A percentile compares a stretch with the other conserved stretches of the same genome.
Conservation (phyloP, 371 early-diverging fungal species). For the Circinella minor region DNA sequence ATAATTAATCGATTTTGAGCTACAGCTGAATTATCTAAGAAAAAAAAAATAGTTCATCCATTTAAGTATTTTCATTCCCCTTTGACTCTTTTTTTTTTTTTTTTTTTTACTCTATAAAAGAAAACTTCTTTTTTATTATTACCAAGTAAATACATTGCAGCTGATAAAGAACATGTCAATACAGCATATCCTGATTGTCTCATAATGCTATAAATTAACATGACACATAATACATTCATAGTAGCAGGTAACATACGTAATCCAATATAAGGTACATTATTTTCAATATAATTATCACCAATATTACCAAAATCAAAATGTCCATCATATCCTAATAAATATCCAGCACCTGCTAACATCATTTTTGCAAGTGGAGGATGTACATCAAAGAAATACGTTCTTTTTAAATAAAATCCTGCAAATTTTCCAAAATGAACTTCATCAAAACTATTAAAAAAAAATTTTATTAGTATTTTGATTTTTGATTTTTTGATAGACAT, state of each 20-base stretch:
- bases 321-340: slow-evolving; percentile 91
- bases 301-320: slow-evolving; percentile 93
- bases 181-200: slow-evolving; percentile 86
- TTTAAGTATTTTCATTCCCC: neutral
- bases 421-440: slow-evolving; percentile 99
- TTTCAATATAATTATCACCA: slow-evolving; percentile 85
- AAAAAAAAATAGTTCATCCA: no score
- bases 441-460: slow-evolving; percentile 55
- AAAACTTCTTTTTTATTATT: neutral
- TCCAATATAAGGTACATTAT: slow-evolving; percentile 90
- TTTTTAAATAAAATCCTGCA: slow-evolving; percentile 91
- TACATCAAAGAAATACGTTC: slow-evolving; percentile 99
- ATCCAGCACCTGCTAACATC: slow-evolving; percentile 87
- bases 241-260: slow-evolving; percentile 83
- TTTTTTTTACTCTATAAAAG: neutral
- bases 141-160: slow-evolving; percentile 85
- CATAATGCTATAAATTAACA: slow-evolving; percentile 85
- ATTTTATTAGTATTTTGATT: no score
- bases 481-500: no score
- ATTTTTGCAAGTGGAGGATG: slow-evolving; percentile 99
- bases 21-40: slow-evolving; percentile 85
- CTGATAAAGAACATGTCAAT: slow-evolving; percentile 76
- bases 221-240: slow-evolving; percentile 80
- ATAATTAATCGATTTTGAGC: slow-evolving; percentile 93
- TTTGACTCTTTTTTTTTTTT: neutral